phyloP scores from a whole-genome alignment of 495 filamentous ascomycete species.

The Aspergillus steynii region DNA sequence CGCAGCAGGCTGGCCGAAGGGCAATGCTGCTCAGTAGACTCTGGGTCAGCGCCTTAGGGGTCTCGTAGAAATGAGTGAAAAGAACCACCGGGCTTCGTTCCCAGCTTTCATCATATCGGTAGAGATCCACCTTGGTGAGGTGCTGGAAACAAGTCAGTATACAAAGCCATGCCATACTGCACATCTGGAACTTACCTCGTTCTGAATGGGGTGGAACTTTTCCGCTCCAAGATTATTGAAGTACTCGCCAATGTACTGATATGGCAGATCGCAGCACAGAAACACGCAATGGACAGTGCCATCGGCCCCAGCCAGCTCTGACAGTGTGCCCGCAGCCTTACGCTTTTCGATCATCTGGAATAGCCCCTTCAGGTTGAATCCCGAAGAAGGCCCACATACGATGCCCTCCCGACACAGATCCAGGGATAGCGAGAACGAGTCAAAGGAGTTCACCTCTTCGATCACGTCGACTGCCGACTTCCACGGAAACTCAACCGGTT shows the following conservation, averaged over 20 bases:
- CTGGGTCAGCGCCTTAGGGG: conserved; percentile 26
- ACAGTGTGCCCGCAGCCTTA: conserved; percentile 45
- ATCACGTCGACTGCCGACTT: conserved; percentile 51
- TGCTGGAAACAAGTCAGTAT: conserved; percentile 25
- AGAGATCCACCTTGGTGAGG: conserved; percentile 50
- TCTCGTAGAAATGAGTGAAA: conserved; percentile 36
- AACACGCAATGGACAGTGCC: conserved; percentile 59
- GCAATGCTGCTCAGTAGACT: conserved; percentile 24
- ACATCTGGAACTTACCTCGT: conserved; percentile 44
- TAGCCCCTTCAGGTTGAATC: conserved; percentile 56
- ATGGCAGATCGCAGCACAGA: conserved; percentile 61
- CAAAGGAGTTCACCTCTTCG: conserved; percentile 53
- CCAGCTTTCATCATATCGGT: conserved; percentile 57
- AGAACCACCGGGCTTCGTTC: conserved; percentile 44
- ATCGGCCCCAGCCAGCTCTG: conserved; percentile 43
- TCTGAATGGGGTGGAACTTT: conserved; percentile 57
- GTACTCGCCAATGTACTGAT: conserved; percentile 63
- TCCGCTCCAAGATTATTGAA: conserved; percentile 53
- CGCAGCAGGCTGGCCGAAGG: conserved; percentile 29
- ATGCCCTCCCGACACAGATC: conserved; percentile 57
- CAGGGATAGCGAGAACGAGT: conserved; percentile 56
- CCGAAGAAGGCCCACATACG: conserved; percentile 61
- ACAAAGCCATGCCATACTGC: background rate
- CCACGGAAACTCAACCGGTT: conserved; percentile 59
- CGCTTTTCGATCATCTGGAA: conserved; percentile 51